Evolutionary conservation across 2,329 filamentous ascomycete species (phyloP), one percentile per base, ranked within the genome.

Genomic region (Fonsecaea pedrosoi): DNA sequence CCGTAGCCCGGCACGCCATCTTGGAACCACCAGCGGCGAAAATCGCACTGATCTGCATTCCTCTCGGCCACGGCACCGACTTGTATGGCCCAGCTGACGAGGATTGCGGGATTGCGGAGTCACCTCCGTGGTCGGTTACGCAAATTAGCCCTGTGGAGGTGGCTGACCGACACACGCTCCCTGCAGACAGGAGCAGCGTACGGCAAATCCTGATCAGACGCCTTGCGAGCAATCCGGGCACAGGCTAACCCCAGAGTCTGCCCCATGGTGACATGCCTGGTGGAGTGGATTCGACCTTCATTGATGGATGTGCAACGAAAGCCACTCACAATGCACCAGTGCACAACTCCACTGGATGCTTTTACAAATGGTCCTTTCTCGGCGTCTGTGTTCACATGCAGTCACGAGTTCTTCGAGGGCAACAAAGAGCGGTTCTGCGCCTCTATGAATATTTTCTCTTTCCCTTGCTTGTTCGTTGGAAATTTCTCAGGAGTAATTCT

Each of bases 181-280:
- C 10, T 25, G 18, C 45, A 9, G 13, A 50, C 45, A 50, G 45
- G 25, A 25, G 25, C 45, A 10, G 10, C 45, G 4, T 12, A 25
- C 18, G 18, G 45, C 45, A 50, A 50, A 25, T 25, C 45, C 45
- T 21, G 18, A 50, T 50, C 45, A 50, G 45, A 50, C 45, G 45
- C 12, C 45, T 50, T 50, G 21, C 6, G 21, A 25, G 45, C 5
- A 1, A 3, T n/a, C 18, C 1, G 45, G 45, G 7, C 18, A 50
- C 4, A 25, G 25, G 25, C 3, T 25, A 25, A 2, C 45, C 45
- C 12, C 18, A 21, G 45, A 42, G 38, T 42, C 18, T 1, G 7
- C 7, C 8, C 18, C 45, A 4, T 50, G 15, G 4, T 12, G 12
- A 25, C 2, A n/a, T 10, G 21, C 9, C 21, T 1, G 9, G 45